Conservation (phyloP, 2,329 filamentous ascomycete species). For the Alternaria incomplexa region DNA sequence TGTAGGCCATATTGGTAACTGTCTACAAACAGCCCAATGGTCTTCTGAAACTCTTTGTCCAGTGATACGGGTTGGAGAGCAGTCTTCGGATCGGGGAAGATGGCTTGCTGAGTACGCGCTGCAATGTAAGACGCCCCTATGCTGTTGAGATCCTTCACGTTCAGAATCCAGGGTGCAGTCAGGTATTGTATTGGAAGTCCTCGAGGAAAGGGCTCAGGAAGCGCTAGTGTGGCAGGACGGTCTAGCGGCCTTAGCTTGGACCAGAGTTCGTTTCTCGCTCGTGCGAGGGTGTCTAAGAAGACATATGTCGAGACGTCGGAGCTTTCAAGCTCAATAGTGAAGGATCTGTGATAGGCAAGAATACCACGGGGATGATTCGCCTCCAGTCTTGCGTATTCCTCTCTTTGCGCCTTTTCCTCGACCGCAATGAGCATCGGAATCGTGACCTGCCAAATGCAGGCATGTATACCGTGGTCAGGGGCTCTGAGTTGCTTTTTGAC, state of each 20-base stretch:
- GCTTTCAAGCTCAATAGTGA: constrained; percentile 1
- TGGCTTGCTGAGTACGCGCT: constrained; percentile 19
- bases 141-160: constrained; percentile 6
- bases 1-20: constrained; percentile 37
- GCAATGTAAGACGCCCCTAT: constrained; percentile 33
- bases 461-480: constrained; percentile 22
- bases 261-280: constrained; percentile 43
- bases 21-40: constrained; percentile 46
- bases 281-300: constrained; percentile 48
- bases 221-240: constrained; percentile 26
- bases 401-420: constrained; percentile 26
- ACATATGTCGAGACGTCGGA: constrained; percentile 27
- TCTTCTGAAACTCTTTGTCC: constrained; percentile 28
- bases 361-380: constrained; percentile 17
- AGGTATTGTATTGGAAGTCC: constrained; percentile 46
- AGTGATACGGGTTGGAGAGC: constrained; percentile 25
- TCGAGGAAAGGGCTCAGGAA: constrained; percentile 39
- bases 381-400: constrained; percentile 19
- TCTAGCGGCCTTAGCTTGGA: constrained; percentile 24
- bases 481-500: constrained; percentile 14
- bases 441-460: constrained; percentile 29
- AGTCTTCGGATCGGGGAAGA: constrained; percentile 27
- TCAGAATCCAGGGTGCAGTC: constrained; percentile 19
- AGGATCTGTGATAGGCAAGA: neutral
- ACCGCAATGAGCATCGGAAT: constrained; percentile 24